A percentile compares a stretch with the other conserved stretches of the same genome.
These are phyloP conservation scores for Tagetes patula DNA, from an alignment of 129 eudicot species.

Conservation along the genomic window DNA sequence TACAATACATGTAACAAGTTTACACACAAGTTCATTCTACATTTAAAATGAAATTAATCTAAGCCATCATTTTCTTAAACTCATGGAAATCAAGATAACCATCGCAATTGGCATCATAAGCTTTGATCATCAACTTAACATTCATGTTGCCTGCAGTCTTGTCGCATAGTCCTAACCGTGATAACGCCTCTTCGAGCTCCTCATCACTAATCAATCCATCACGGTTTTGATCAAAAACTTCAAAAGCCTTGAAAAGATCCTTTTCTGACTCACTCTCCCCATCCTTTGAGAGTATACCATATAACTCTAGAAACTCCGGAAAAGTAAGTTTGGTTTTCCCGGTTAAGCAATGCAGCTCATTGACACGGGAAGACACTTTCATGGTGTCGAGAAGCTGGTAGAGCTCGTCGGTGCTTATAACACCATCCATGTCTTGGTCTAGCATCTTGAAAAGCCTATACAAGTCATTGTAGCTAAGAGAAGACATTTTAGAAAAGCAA, in stretches of 20 bases:
- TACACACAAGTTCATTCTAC: not conserved
- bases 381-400: constrained; percentile 52
- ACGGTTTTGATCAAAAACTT: constrained; percentile 64
- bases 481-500: constrained; percentile 41
- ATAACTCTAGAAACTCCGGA: constrained; percentile 48
- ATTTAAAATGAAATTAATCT: not conserved
- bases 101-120: constrained; percentile 55
- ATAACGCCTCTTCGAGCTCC: constrained; percentile 56
- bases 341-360: constrained; percentile 43
- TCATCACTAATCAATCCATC: constrained; percentile 61
- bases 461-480: constrained; percentile 46
- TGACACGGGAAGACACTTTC: constrained; percentile 39
- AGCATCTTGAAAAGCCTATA: constrained; percentile 59
- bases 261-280: constrained; percentile 24
- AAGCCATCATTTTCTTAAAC: constrained; percentile 73
- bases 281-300: constrained; percentile 27
- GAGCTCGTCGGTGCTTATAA: constrained; percentile 57
- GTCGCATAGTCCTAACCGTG: constrained; percentile 54
- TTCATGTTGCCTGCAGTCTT: constrained; percentile 31
- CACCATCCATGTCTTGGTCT: constrained; percentile 50
- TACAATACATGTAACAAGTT: too few relatives aligned
- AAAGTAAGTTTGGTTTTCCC: constrained; percentile 43
- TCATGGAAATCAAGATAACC: constrained; percentile 71
- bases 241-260: constrained; percentile 53
- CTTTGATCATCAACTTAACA: constrained; percentile 49